A percentile compares a stretch with the other conserved stretches of the same genome.
Conservation (phyloP, 257 asterid genomes). For the Solanum rostratum region DNA sequence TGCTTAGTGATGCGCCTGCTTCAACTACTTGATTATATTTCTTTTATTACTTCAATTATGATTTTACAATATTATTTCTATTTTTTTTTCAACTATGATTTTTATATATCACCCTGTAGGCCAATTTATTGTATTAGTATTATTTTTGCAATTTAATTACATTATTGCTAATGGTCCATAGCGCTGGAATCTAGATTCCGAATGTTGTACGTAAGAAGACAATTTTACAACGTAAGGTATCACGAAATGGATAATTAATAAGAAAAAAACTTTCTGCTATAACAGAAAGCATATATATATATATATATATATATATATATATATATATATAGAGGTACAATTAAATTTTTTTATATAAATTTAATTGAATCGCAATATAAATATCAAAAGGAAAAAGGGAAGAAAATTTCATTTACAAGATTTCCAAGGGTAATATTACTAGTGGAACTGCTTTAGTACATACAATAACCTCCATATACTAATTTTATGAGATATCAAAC, state of each 20-base stretch:
- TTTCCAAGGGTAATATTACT: background rate
- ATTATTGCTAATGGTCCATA: background rate
- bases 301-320: no score
- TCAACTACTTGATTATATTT: no score
- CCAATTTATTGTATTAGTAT: background rate
- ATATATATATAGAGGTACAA: no score
- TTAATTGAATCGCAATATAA: accelerated
- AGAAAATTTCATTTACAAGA: background rate
- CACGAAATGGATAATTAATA: background rate
- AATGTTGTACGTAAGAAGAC: background rate
- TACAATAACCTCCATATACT: background rate
- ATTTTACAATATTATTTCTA: no score
- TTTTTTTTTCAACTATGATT: no score
- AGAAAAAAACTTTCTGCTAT: background rate
- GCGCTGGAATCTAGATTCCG: background rate
- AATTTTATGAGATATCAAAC: background rate
- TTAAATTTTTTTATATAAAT: no score
- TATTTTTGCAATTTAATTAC: background rate
- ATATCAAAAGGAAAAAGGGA: accelerated
- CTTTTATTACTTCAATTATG: no score
- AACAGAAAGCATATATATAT: background rate
- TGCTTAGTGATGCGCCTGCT: no score
- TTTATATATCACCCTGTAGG: background rate
- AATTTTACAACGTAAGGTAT: background rate
- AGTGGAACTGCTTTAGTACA: background rate